These are phyloP conservation scores for Cucurbitaria berberidis DNA, from an alignment of 2,329 filamentous ascomycete genomes.

Conservation along the genomic window DNA sequence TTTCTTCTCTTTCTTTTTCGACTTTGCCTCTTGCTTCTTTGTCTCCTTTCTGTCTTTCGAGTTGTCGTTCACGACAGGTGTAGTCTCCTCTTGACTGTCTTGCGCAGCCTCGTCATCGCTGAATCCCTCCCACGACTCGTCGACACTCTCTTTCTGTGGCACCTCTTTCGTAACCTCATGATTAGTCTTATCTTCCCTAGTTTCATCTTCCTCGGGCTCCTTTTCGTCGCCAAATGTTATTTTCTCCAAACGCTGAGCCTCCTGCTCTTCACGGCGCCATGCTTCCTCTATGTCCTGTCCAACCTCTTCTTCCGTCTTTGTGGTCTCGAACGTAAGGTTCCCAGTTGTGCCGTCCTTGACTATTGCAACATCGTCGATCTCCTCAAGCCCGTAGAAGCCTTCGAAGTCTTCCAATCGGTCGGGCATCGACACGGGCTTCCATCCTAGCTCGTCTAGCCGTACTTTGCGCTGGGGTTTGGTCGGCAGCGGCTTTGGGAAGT, in stretches of 20 bases:
- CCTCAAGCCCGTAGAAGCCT: conserved; percentile 89
- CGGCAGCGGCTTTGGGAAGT: conserved; percentile 16
- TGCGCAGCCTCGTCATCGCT: conserved; percentile 26
- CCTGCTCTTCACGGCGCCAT: conserved; percentile 29
- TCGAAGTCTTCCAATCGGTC: conserved; percentile 87
- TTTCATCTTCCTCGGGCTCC: not conserved
- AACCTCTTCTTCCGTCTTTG: conserved; percentile 36
- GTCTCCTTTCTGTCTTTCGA: conserved; percentile 16
- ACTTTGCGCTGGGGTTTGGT: conserved; percentile 41
- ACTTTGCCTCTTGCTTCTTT: conserved; percentile 20
- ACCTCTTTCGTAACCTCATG: no score
- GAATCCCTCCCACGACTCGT: conserved; percentile 37
- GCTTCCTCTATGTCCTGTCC: conserved; percentile 29
- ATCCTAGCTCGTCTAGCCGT: conserved; percentile 61
- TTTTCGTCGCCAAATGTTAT: conserved; percentile 26
- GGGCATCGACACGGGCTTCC: conserved; percentile 70
- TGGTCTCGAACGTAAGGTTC: conserved; percentile 49
- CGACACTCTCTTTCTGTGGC: conserved; percentile 10
- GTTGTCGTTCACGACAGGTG: conserved; percentile 51
- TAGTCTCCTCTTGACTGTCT: not conserved
- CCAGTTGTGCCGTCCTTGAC: conserved; percentile 64
- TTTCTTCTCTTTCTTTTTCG: conserved; percentile 36
- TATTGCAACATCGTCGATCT: conserved; percentile 91
- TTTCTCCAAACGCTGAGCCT: conserved; percentile 26
- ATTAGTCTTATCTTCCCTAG: no score